Base-by-base conservation (phyloP, 2,329 filamentous ascomycete genomes). In the Microsporum canis region DNA sequence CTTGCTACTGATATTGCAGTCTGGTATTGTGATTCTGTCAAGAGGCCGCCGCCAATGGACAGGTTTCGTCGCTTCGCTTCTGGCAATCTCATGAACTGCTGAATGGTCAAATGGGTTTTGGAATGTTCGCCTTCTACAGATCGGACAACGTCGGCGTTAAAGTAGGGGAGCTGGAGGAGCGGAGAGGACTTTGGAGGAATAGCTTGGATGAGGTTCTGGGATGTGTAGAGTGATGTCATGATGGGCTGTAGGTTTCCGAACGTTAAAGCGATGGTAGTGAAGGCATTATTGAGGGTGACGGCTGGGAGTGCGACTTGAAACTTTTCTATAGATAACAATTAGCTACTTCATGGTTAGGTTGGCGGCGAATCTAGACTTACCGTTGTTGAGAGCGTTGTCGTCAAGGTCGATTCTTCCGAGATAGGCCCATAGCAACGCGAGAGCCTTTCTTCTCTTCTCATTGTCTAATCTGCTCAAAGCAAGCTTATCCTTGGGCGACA, bases 361-460 rank as follows among this genome's bases (percentile, higher is more conserved):
- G 36, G 17, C 34, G 12, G 51, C 17, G 1, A n/a, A 23, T 5
- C 41, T 29, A 60, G 60, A 65, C 67, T 61, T 66, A 75, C 77
- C 85, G 71, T 86, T 85, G 69, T 95, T 87, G 60, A 96, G 80
- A 36, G 82, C 80, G 59, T 82, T 74, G 69, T 96, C 91, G 49
- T 88, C 87, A 29, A 99, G 82, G 69, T 96, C 89, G 60, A 95
- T 80, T 55, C 94, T 88, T 63, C 89, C 89, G 56, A 97, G 83
- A 72, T 99, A 97, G 47, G 94, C 91, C 94, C 95, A 99, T 14
- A 99, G 80, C 61, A 99, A 80, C 58, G 88, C 89, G 51, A 97
- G 80, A 5, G 90, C 87, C 80, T 97, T 97, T 70, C 94, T 83
- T 66, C 89, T 86, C 29, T 84, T 82, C 43, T 87, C 85, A 66